Evolutionary conservation across 192 early-diverging fungal genomes (phyloP).

Genomic region (Mortierella alpina): DNA sequence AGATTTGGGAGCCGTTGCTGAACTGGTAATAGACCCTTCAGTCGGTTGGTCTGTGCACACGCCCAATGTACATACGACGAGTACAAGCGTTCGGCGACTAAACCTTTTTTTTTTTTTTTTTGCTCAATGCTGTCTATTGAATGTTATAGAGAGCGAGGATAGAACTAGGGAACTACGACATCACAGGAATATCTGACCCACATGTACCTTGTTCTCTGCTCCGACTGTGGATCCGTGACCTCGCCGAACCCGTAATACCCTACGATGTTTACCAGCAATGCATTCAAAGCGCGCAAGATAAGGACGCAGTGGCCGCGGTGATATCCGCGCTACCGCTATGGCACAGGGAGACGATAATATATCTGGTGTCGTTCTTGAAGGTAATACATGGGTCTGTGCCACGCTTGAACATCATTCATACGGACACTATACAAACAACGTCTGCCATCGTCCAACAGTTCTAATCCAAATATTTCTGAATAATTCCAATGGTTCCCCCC

Average conservation of each 20-base stretch:
- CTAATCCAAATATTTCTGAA: background rate
- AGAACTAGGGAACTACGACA: slow-evolving; percentile 84
- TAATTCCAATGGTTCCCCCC: background rate
- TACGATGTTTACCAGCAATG: slow-evolving; percentile 81
- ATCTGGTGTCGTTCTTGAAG: slow-evolving; percentile 85
- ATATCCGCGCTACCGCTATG: slow-evolving; percentile 64
- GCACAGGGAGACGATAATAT: slow-evolving; percentile 78
- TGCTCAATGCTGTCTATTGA: too few species aligned
- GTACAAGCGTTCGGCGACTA: background rate
- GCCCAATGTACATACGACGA: background rate
- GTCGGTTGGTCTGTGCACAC: slow-evolving; percentile 17
- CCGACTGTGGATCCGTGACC: slow-evolving; percentile 94
- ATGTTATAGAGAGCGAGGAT: slow-evolving; percentile 73
- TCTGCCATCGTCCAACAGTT: background rate
- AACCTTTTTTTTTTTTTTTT: background rate
- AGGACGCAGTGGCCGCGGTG: slow-evolving; percentile 62
- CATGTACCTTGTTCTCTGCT: slow-evolving; percentile 92
- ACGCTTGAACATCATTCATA: background rate
- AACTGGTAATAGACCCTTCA: slow-evolving; percentile 54
- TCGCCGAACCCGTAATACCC: slow-evolving; percentile 91
- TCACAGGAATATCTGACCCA: slow-evolving; percentile 83
- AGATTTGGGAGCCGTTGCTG: slow-evolving; percentile 87
- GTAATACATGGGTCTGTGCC: slow-evolving; percentile 28
- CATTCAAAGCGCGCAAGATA: slow-evolving; percentile 71
- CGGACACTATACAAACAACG: background rate